Evolutionary conservation across 108 stramenopile species (phyloP).

Genomic region (Schizochytrium sp.): DNA sequence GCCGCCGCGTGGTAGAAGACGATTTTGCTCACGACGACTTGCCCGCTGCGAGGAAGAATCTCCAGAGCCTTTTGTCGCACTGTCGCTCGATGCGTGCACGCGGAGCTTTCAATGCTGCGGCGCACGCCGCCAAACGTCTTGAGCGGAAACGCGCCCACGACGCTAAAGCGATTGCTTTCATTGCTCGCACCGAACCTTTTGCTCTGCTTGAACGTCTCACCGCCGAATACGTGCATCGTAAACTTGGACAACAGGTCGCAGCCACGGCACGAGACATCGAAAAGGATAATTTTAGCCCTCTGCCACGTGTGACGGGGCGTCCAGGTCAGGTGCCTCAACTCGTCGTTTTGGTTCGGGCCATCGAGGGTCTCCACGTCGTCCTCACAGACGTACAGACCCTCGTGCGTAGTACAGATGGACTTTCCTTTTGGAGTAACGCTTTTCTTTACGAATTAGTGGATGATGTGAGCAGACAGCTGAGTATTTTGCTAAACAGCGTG

Average conservation of each 20-base stretch:
- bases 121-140: background rate
- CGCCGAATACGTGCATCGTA: background rate
- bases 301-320: background rate
- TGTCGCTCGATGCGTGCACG: background rate
- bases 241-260: background rate
- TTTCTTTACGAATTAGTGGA: background rate
- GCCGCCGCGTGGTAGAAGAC: background rate
- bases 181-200: background rate
- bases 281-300: background rate
- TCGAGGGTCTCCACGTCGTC: background rate
- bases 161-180: background rate
- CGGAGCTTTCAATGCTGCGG: background rate
- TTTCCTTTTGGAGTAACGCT: background rate
- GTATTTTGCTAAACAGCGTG: background rate
- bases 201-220: background rate
- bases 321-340: background rate
- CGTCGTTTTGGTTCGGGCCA: background rate
- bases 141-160: background rate
- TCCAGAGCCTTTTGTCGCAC: background rate
- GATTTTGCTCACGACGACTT: background rate
- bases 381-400: background rate
- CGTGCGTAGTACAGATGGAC: background rate
- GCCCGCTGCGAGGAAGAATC: background rate
- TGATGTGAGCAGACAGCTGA: background rate
- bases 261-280: background rate